A percentile compares a stretch with the other conserved stretches of the same genome.
These are phyloP conservation scores for Omphalotus olearius DNA, from an alignment of 1,284 basidiomycete species.

Conservation along the genomic window DNA sequence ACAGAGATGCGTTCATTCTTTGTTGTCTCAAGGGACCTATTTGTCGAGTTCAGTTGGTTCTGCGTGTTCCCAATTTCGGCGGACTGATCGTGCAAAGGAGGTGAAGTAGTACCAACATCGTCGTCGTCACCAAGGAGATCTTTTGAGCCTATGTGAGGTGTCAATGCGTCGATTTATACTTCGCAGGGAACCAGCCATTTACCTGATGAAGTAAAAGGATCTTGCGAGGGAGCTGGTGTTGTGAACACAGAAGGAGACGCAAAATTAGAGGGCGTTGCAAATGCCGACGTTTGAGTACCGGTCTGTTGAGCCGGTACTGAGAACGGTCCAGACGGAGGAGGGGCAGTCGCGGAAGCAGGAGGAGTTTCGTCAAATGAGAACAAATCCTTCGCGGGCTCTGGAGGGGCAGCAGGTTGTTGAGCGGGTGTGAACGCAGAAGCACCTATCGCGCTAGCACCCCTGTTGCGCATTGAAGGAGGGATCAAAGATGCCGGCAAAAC, in stretches of 20 bases:
- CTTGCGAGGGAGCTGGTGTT: constrained; percentile 24
- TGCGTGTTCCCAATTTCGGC: constrained; percentile 84
- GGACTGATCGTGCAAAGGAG: constrained; percentile 61
- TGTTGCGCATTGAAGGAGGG: constrained; percentile 72
- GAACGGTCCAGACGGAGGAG: constrained; percentile 23
- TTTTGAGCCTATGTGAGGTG: constrained; percentile 27
- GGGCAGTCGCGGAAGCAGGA: constrained; percentile 38
- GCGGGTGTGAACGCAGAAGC: constrained; percentile 29
- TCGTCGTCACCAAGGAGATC: constrained; percentile 77
- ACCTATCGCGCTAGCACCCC: constrained; percentile 28
- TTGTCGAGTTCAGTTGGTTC: constrained; percentile 83
- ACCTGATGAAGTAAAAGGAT: constrained; percentile 36
- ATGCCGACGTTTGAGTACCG: constrained; percentile 8
- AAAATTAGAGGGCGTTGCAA: constrained; percentile 2
- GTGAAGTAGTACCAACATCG: constrained; percentile 41
- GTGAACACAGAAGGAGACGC: constrained; percentile 18
- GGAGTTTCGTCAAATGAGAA: constrained; percentile 65
- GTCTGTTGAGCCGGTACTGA: constrained; percentile 14
- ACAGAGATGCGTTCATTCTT: constrained; percentile 55
- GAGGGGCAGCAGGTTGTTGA: constrained; percentile 27
- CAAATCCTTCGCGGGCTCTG: constrained; percentile 34
- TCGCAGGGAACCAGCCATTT: constrained; percentile 13
- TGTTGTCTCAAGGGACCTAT: constrained; percentile 57
- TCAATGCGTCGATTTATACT: not conserved
- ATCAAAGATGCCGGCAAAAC: constrained; percentile 72